Conservation (phyloP, 116 monocot species). For the Thalassia testudinum region DNA sequence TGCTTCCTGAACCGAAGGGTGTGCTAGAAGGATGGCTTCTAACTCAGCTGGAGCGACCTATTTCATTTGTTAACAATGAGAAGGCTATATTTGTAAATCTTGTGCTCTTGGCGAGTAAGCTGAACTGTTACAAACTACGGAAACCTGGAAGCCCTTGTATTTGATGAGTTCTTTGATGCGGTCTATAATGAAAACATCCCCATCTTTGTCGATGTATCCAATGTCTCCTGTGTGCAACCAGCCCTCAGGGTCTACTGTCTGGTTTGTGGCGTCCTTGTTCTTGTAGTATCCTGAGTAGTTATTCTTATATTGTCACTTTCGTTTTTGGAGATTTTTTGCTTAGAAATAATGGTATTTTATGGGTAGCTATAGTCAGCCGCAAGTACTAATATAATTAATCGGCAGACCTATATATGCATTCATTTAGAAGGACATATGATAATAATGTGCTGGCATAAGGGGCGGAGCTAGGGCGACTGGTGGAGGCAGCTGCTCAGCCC, state of each 20-base stretch:
- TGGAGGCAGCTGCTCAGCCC: no score
- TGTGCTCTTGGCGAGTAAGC: neutral
- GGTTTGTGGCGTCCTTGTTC: constrained; percentile 52
- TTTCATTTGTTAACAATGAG: neutral
- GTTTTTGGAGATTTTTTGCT: no score
- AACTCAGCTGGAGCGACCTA: constrained; percentile 90
- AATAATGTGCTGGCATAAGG: no score
- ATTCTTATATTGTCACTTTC: no score
- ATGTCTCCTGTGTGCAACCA: constrained; percentile 92
- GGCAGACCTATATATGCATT: no score
- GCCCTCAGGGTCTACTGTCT: constrained; percentile 47
- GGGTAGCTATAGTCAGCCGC: no score
- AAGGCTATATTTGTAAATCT: neutral
- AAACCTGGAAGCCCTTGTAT: constrained; percentile 90
- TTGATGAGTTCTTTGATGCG: constrained; percentile 96
- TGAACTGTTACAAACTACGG: neutral
- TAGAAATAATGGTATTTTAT: no score
- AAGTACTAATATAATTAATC: no score
- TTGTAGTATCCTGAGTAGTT: constrained; percentile 48
- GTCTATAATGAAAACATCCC: constrained; percentile 81
- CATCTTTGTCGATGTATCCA: constrained; percentile 89
- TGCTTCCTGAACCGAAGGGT: constrained; percentile 61
- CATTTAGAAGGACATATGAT: no score
- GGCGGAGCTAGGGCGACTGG: no score
- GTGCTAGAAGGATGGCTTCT: constrained; percentile 66